Percentiles rank a stretch among this genome's conserved stretches.
Conservation (phyloP, 768 basidiomycete genomes). For the Leccinum boreale region DNA sequence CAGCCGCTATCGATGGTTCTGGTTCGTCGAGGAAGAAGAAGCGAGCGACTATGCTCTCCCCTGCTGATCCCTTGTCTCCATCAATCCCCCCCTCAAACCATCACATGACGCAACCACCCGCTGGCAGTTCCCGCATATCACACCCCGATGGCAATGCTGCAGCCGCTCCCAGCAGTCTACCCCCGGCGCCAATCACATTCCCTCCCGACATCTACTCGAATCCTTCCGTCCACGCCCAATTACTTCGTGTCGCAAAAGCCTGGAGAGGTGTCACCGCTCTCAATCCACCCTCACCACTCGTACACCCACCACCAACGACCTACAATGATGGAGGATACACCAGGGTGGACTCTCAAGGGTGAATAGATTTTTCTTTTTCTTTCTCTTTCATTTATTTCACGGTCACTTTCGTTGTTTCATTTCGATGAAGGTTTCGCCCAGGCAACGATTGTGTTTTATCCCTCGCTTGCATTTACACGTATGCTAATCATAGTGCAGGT, state of each 20-base stretch:
- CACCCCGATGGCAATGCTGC: constrained; percentile 7
- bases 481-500: constrained; percentile 23
- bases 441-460: background rate
- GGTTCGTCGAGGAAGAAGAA: constrained; percentile 35
- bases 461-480: constrained; percentile 8
- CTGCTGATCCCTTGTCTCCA: constrained; percentile 18
- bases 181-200: constrained; percentile 37
- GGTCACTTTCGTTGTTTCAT: background rate
- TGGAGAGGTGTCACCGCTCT: constrained; percentile 72
- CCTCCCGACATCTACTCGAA: constrained; percentile 28
- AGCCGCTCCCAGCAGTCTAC: constrained; percentile 7
- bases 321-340: constrained; percentile 20
- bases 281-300: constrained; percentile 24
- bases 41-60: constrained; percentile 36
- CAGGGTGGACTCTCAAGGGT: constrained; percentile 29
- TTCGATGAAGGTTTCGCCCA: constrained; percentile 9
- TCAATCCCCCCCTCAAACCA: constrained; percentile 13
- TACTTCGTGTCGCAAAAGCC: constrained; percentile 55
- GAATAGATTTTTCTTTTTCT: constrained; percentile 10
- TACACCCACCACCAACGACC: constrained; percentile 20
- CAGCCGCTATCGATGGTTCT: constrained; percentile 35
- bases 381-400: too few species aligned
- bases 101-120: constrained; percentile 10
- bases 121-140: constrained; percentile 19
- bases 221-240: constrained; percentile 42